phyloP scores from a whole-genome alignment of 768 basidiomycete species.

The Melanogaster broomeanus region DNA sequence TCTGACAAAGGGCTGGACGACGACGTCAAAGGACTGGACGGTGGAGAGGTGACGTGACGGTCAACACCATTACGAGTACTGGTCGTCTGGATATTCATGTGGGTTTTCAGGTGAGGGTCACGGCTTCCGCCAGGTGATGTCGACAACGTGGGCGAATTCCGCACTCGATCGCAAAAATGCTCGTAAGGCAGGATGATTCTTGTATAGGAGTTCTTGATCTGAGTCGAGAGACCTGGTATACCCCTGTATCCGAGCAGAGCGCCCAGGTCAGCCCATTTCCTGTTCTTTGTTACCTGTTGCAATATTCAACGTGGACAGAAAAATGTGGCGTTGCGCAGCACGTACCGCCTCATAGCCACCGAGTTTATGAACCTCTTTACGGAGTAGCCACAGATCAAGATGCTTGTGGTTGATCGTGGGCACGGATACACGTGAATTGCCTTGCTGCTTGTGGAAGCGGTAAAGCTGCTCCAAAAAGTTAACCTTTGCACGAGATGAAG shows the following conservation, averaged over 20 bases:
- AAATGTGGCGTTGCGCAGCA: slow-evolving; percentile 14
- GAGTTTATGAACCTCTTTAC: slow-evolving; percentile 87
- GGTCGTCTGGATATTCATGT: slow-evolving; percentile 46
- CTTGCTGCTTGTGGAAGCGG: slow-evolving; percentile 95
- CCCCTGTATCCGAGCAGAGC: slow-evolving; percentile 81
- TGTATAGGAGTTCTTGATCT: slow-evolving; percentile 87
- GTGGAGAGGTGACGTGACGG: slow-evolving; percentile 55
- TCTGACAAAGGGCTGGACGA: slow-evolving; percentile 80
- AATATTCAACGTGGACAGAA: slow-evolving; percentile 27
- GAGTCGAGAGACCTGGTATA: slow-evolving; percentile 78
- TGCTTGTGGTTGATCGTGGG: slow-evolving; percentile 93
- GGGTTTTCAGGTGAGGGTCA: slow-evolving; percentile 56
- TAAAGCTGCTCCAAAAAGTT: slow-evolving; percentile 98
- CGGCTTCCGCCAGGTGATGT: slow-evolving; percentile 40
- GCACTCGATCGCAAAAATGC: slow-evolving; percentile 77
- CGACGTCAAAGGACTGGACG: slow-evolving; percentile 74
- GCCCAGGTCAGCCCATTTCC: slow-evolving; percentile 89
- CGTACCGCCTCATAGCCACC: slow-evolving; percentile 88
- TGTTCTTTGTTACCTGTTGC: slow-evolving; percentile 73
- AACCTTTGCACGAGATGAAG: slow-evolving; percentile 92
- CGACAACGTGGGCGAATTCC: slow-evolving; percentile 57
- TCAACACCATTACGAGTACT: slow-evolving; percentile 40
- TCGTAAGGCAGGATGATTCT: slow-evolving; percentile 97
- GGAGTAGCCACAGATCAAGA: slow-evolving; percentile 89
- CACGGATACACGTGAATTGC: slow-evolving; percentile 85